These are phyloP conservation scores for Syncephalastrum contaminatum DNA, from an alignment of 371 early-diverging fungal species.

Conservation along the genomic window DNA sequence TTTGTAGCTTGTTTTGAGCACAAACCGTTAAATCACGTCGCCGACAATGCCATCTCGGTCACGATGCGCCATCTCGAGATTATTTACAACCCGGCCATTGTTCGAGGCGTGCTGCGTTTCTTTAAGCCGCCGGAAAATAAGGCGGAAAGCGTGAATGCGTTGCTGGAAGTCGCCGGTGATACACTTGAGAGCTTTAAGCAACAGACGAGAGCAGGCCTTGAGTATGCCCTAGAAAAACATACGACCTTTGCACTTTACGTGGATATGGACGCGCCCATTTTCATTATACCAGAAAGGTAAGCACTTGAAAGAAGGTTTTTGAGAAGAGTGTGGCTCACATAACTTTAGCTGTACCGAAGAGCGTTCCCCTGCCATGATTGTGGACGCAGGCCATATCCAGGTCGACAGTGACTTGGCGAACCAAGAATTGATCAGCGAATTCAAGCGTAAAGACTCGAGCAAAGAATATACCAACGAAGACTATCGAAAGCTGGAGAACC, in stretches of 20 bases:
- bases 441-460: slow-evolving; percentile 56
- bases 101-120: slow-evolving; percentile 66
- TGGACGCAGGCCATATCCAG: slow-evolving; percentile 82
- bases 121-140: slow-evolving; percentile 70
- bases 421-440: slow-evolving; percentile 52
- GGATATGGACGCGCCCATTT: slow-evolving; percentile 84
- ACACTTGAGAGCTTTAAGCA: slow-evolving; percentile 72
- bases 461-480: slow-evolving; percentile 50
- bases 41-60: slow-evolving; percentile 71
- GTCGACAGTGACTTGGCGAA: slow-evolving; percentile 73
- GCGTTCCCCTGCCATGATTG: slow-evolving; percentile 58
- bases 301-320: not conserved
- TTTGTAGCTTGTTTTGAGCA: slow-evolving; percentile 69
- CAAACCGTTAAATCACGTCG: slow-evolving; percentile 69
- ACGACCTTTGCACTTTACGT: slow-evolving; percentile 75
- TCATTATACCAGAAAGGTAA: slow-evolving; percentile 79
- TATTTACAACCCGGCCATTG: slow-evolving; percentile 70
- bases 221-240: slow-evolving; percentile 77
- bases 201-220: slow-evolving; percentile 77
- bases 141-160: slow-evolving; percentile 53
- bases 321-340: not conserved
- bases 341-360: slow-evolving; percentile 36
- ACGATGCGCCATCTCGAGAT: slow-evolving; percentile 80
- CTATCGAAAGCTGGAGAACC: slow-evolving; percentile 52
- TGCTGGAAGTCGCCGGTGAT: slow-evolving; percentile 70